phyloP scores from a whole-genome alignment of 768 basidiomycete genomes.

The Clitopilus hobsonii region DNA sequence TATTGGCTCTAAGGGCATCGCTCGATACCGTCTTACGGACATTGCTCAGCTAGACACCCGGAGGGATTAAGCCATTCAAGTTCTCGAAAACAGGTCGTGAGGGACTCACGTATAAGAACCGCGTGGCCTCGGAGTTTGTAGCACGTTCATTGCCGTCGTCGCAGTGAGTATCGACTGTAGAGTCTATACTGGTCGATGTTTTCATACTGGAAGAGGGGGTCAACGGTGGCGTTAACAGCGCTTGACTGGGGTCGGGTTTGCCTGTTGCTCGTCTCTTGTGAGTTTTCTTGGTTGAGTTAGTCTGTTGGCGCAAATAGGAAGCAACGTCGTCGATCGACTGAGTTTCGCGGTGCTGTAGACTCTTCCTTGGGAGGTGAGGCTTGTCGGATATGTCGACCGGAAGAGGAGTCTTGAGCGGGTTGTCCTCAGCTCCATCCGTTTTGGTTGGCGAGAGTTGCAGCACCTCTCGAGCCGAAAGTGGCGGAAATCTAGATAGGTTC shows the following conservation, averaged over 20 bases:
- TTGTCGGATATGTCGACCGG: constrained; percentile 4
- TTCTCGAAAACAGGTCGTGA: neutral
- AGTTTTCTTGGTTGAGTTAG: constrained; percentile 14
- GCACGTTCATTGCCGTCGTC: constrained; percentile 18
- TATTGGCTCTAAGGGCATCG: constrained; percentile 20
- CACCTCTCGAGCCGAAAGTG: constrained; percentile 39
- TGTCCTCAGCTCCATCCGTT: constrained; percentile 15
- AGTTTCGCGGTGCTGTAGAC: constrained; percentile 9
- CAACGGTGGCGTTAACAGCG: constrained; percentile 62
- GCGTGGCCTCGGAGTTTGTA: constrained; percentile 22
- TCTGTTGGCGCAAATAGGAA: constrained; percentile 14
- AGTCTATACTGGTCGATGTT: constrained; percentile 31
- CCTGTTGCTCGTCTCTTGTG: constrained; percentile 26
- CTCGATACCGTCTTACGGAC: constrained; percentile 24
- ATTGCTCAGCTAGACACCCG: constrained; percentile 34
- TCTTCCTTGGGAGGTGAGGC: constrained; percentile 1
- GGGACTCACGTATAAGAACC: constrained; percentile 30
- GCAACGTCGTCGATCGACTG: constrained; percentile 13
- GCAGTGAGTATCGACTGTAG: constrained; percentile 11
- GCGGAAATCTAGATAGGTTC: constrained; percentile 36
- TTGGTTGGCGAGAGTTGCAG: constrained; percentile 11
- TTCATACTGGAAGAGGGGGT: constrained; percentile 59
- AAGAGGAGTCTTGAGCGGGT: constrained; percentile 19
- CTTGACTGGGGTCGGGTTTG: constrained; percentile 28
- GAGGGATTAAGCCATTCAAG: neutral